These are phyloP conservation scores for Candida sp. DNA, from an alignment of 1,139 yeast species.

Conservation along the genomic window DNA sequence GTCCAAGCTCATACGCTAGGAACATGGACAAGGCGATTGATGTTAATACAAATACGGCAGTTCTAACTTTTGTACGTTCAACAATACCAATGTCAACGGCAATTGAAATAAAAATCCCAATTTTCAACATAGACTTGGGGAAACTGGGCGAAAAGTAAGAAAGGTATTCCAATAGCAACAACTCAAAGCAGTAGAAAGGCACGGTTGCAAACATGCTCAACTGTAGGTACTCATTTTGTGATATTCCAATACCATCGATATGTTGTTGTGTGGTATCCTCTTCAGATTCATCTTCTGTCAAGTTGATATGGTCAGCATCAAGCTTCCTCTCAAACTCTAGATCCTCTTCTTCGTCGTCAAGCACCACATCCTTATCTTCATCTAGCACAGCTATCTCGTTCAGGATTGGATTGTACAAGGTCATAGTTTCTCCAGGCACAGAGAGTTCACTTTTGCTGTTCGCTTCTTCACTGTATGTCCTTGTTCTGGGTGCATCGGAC, in stretches of 20 bases:
- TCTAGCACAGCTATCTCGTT: not conserved
- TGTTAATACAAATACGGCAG: constrained; percentile 8
- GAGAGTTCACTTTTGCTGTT: not conserved
- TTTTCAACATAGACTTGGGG: constrained; percentile 9
- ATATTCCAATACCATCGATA: not conserved
- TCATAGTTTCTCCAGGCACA: not conserved
- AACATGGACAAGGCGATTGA: constrained; percentile 9
- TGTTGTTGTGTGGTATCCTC: not conserved
- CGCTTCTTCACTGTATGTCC: not conserved
- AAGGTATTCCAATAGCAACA: constrained; percentile 13
- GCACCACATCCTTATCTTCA: not conserved
- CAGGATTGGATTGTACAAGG: constrained; percentile 4
- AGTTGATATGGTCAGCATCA: constrained; percentile 15
- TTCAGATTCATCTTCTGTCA: constrained; percentile 10
- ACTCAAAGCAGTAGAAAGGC: constrained; percentile 12
- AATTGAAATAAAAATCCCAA: constrained; percentile 7
- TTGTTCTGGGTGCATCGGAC: not conserved
- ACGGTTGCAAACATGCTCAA: constrained; percentile 2
- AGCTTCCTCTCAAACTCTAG: constrained; percentile 8
- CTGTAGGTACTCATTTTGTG: not conserved
- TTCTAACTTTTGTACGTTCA: constrained; percentile 6
- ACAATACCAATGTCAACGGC: constrained; percentile 7
- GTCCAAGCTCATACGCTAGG: constrained; percentile 8
- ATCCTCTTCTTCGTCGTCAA: constrained; percentile 14
- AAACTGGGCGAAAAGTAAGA: constrained; percentile 12